Conservation (phyloP, 192 early-diverging fungal genomes). For the Coemansia sp. region DNA sequence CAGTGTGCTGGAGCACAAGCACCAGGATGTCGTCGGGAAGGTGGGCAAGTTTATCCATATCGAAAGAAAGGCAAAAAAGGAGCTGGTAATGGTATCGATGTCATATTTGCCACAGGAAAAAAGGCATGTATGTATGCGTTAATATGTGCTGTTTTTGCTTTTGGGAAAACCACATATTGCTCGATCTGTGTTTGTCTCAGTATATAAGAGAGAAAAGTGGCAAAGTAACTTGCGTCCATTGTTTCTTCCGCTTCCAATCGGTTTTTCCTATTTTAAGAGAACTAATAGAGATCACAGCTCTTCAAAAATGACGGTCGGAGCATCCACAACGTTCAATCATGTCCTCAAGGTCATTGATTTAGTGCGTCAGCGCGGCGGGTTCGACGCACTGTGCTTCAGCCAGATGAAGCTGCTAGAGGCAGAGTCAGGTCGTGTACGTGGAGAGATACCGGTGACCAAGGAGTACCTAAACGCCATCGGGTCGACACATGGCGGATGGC, state of each 20-base stretch:
- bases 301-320: neutral
- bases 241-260: too few species aligned
- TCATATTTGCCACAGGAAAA: too few species aligned
- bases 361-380: conserved; percentile 18
- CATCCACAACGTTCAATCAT: conserved; percentile 10
- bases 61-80: too few species aligned
- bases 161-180: too few species aligned
- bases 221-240: too few species aligned
- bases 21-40: neutral
- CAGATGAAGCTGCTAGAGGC: conserved; percentile 42
- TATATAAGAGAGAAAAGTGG: too few species aligned
- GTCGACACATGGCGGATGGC: conserved; percentile 57
- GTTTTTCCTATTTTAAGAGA: too few species aligned
- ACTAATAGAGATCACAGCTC: too few species aligned
- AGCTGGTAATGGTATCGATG: too few species aligned
- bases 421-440: conserved; percentile 35
- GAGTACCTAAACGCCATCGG: conserved; percentile 40
- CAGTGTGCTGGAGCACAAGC: neutral
- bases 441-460: conserved; percentile 27
- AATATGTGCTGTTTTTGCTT: too few species aligned
- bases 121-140: too few species aligned
- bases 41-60: neutral
- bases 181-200: too few species aligned
- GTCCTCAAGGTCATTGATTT: conserved; percentile 17
- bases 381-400: conserved; percentile 36